Conservation (phyloP, 2,329 filamentous ascomycete genomes). For the Arthroderma sp. region DNA sequence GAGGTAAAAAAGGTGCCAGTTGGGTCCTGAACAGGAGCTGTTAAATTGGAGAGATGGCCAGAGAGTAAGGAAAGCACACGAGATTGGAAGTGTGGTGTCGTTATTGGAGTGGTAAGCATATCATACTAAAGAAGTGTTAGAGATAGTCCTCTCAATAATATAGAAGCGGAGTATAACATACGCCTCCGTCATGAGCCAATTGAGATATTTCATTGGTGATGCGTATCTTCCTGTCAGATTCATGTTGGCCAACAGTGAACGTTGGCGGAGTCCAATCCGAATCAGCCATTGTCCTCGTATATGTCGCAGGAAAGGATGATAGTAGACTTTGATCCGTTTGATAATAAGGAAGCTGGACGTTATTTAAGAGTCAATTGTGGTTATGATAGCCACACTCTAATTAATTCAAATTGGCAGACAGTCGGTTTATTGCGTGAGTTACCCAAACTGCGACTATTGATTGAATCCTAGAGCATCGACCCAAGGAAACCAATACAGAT, state of each 20-base stretch:
- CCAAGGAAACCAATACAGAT: too few species aligned
- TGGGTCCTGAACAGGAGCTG: slow-evolving; percentile 23
- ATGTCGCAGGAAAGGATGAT: background rate
- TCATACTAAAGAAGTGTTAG: slow-evolving; percentile 43
- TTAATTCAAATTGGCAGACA: too few species aligned
- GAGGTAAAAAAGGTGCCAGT: slow-evolving; percentile 31
- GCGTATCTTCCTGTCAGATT: slow-evolving; percentile 38
- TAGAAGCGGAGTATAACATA: slow-evolving; percentile 22
- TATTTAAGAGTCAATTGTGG: too few species aligned
- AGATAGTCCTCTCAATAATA: slow-evolving; percentile 9
- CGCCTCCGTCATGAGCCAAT: slow-evolving; percentile 46
- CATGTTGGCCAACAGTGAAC: slow-evolving; percentile 53
- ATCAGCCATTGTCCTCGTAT: slow-evolving; percentile 10
- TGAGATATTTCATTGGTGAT: slow-evolving; percentile 39
- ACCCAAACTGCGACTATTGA: too few species aligned
- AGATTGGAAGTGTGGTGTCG: slow-evolving; percentile 48
- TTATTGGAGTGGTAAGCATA: slow-evolving; percentile 52
- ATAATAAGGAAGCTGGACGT: too few species aligned
- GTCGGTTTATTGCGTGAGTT: too few species aligned
- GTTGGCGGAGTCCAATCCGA: slow-evolving; percentile 27
- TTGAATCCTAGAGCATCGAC: too few species aligned
- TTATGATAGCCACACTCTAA: too few species aligned
- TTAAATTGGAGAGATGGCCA: slow-evolving; percentile 37
- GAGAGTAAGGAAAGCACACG: slow-evolving; percentile 44
- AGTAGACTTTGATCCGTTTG: background rate